Evolutionary conservation across 371 early-diverging fungal species (phyloP), one percentile per base, ranked within the genome.

Genomic region (Mortierella sp.): DNA sequence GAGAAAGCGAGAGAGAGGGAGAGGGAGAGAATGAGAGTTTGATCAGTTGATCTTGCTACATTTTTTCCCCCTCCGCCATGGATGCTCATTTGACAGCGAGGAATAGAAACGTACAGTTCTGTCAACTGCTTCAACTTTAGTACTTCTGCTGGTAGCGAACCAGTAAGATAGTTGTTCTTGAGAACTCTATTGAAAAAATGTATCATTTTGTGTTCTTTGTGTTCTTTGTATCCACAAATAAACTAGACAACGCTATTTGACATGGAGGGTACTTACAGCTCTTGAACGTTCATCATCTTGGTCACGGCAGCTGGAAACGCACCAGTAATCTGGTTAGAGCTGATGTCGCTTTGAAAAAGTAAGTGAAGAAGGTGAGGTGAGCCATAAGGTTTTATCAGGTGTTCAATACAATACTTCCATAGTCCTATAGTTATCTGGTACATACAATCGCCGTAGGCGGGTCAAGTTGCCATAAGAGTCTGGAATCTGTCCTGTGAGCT

Each of bases 401-500:
- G 18, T 51, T n/a, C 22, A 45, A 45, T 14, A 12, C 22, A n/a
- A 18, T 40, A 40, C 5, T 9, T 18, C 51, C 22, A 22, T 51
- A 30, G 30, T 30, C 30, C 30, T 30, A 30, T 30, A 30, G 51
- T 18, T 20, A 3, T 22, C n/a, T 51, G 18, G 1, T 24, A 14
- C 70, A 58, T 64, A 74, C 74, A 78, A 35, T 22, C 79, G 70
- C 51, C 32, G 55, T n/a, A 78, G 52, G 5, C 83, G 84, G 5
- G 76, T 71, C 32, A 88, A 70, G 10, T 84, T 87, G n/a, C 87
- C 83, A 20, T 87, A 75, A 20, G 84, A 84, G 35, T 69, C 67
- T 11, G 87, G 88, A 40, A 90, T 73, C 26, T 47, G 43, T 12
- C 89, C 88, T 35, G 84, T 84, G n/a, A 90, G 69, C 20, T 87